Evolutionary conservation across 768 basidiomycete genomes (phyloP), one percentile per base, ranked within the genome.

Genomic region (Chalciporus pseudorubinellus): DNA sequence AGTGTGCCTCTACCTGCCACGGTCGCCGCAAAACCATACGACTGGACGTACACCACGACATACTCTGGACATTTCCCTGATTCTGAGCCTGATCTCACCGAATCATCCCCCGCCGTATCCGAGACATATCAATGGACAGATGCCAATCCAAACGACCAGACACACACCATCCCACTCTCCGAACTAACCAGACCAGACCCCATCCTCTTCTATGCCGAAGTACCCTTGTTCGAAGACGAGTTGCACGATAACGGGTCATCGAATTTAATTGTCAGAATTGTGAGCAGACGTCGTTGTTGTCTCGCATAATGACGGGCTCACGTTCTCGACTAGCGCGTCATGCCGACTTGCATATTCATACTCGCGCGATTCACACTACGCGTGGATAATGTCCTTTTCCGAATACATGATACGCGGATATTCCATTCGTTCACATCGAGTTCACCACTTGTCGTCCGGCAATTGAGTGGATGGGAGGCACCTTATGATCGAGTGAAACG

Each of bases 1-100:
- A 69, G 66, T 38, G 68, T 82, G 12, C 82, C 86, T 0, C 81
- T 90, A 72, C 88, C 90, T 3, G 68, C 78, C 55, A 89, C 89
- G 6, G 80, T 84, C 19, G 65, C 78, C 0, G 87, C 92, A 8
- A 97, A 95, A 59, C 88, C 87, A 0, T 98, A 91, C 68, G 97
- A 99, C 64, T 98, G 97, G 97, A 99, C 97, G 11, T 98, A 97
- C 67, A 97, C 95, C 3, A 91, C 93, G 2, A 83, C 79, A 3
- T 94, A 98, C 59, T 61, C 83, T 0, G 97, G 95, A 0, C 83
- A 87, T 58, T 59, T 55, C 18, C 50, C 45, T 11, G 10, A 8
- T 31, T 11, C 29, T 11, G 10, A 31, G 10, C 29, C 29, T 12
- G 29, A 45, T 12, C 20, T 28, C 14, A n/a, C 14, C n/a, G 1